phyloP scores from a whole-genome alignment of 2,329 filamentous ascomycete species.

The Ceratocystis cubensis region DNA sequence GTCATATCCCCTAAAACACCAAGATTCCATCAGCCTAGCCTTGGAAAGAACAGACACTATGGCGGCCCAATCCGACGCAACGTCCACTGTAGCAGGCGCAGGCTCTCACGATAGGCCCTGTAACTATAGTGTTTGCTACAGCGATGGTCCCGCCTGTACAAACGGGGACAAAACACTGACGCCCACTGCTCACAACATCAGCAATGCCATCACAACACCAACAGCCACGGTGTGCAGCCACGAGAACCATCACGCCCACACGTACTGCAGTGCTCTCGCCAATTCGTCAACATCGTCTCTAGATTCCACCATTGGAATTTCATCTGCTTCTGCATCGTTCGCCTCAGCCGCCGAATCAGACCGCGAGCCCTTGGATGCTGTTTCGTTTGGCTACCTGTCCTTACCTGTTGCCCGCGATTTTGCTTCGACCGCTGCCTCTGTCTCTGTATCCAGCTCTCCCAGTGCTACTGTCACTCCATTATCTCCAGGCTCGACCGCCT shows the following conservation, averaged over 20 bases:
- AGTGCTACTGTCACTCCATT: neutral
- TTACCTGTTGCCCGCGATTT: neutral
- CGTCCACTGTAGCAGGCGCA: neutral
- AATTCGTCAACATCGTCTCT: constrained; percentile 3
- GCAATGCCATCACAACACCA: neutral
- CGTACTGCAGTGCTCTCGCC: neutral
- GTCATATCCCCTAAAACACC: neutral
- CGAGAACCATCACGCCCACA: neutral
- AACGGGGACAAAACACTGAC: neutral
- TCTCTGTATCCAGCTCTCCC: too few species aligned
- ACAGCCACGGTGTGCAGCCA: neutral
- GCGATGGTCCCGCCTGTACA: neutral
- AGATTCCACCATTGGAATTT: neutral
- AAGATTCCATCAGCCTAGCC: neutral
- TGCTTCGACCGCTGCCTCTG: neutral
- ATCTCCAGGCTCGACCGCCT: neutral
- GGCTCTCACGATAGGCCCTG: neutral
- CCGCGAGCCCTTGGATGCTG: neutral
- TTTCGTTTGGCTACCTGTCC: neutral
- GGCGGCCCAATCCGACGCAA: neutral
- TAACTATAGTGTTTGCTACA: neutral
- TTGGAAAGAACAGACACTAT: neutral
- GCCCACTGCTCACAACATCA: neutral
- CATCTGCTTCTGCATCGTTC: neutral
- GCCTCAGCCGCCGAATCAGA: neutral